phyloP scores from a whole-genome alignment of 768 basidiomycete species.

The Pholiota microspora region DNA sequence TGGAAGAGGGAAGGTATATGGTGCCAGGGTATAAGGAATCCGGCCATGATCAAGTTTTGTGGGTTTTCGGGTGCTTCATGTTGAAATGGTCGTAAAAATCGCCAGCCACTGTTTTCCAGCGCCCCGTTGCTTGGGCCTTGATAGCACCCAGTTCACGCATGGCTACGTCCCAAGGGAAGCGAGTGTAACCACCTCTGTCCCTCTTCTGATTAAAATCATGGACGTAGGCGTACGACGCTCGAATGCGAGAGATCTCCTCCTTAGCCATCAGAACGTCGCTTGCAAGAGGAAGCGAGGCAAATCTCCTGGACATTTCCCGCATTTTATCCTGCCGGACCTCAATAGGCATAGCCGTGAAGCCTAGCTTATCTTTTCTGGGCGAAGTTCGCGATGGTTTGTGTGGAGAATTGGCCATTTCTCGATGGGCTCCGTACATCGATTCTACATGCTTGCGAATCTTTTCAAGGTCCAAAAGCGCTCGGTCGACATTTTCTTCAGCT shows the following conservation, averaged over 20 bases:
- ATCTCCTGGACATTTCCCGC: constrained; percentile 44
- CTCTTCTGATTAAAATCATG: constrained; percentile 28
- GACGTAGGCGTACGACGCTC: constrained; percentile 57
- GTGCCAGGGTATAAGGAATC: neutral
- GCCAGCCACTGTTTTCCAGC: constrained; percentile 38
- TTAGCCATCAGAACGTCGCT: constrained; percentile 27
- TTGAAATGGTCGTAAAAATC: constrained; percentile 45
- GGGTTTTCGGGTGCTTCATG: constrained; percentile 27
- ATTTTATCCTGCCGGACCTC: constrained; percentile 51
- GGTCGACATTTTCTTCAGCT: constrained; percentile 15
- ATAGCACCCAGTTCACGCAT: constrained; percentile 51
- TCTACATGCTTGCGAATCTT: constrained; percentile 41
- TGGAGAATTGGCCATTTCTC: constrained; percentile 21
- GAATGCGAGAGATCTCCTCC: constrained; percentile 33
- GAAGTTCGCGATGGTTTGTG: constrained; percentile 15
- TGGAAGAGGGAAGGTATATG: neutral
- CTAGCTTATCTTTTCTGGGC: constrained; percentile 18
- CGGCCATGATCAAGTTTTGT: constrained; percentile 10
- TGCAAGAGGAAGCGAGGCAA: constrained; percentile 28
- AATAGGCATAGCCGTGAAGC: constrained; percentile 39
- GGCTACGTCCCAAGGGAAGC: constrained; percentile 49
- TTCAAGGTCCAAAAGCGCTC: constrained; percentile 32
- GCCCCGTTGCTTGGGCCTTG: constrained; percentile 42
- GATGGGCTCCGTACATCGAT: constrained; percentile 26
- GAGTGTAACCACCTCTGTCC: constrained; percentile 22